Conservation (phyloP, 768 basidiomycete genomes). For the Phaeotremella skinneri region DNA sequence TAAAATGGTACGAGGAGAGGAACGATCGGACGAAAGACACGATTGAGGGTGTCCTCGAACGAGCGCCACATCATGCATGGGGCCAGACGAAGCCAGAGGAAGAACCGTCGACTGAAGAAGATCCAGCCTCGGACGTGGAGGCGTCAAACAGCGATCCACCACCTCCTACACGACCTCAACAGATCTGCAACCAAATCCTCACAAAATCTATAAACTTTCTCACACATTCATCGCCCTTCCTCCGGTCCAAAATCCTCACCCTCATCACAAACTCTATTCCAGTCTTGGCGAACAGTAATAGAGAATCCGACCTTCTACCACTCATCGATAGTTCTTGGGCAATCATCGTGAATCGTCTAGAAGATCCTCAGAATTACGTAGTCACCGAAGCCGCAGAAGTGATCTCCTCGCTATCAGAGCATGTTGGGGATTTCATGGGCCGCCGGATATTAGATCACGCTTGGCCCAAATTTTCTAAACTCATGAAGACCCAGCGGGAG, state of each 20-base stretch:
- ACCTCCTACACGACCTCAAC: slow-evolving; percentile 67
- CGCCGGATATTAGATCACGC: slow-evolving; percentile 83
- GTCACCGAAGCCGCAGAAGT: slow-evolving; percentile 71
- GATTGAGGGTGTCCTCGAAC: slow-evolving; percentile 41
- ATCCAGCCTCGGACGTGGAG: slow-evolving; percentile 37
- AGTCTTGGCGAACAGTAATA: slow-evolving; percentile 55
- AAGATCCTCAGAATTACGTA: slow-evolving; percentile 66
- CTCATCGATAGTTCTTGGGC: slow-evolving; percentile 89
- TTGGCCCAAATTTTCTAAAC: slow-evolving; percentile 74
- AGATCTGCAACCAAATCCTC: slow-evolving; percentile 78
- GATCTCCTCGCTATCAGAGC: slow-evolving; percentile 66
- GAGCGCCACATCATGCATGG: slow-evolving; percentile 45
- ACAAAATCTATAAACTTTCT: slow-evolving; percentile 83
- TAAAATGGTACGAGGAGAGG: slow-evolving; percentile 62
- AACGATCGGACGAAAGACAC: slow-evolving; percentile 16
- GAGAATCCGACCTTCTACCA: slow-evolving; percentile 72
- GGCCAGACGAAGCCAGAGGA: slow-evolving; percentile 16
- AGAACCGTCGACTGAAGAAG: slow-evolving; percentile 27
- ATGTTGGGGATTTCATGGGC: slow-evolving; percentile 82
- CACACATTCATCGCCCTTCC: slow-evolving; percentile 79
- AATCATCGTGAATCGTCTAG: slow-evolving; percentile 80
- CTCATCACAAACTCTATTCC: slow-evolving; percentile 72
- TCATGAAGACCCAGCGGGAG: slow-evolving; percentile 63
- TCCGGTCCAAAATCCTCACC: slow-evolving; percentile 76
- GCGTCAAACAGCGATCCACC: slow-evolving; percentile 48